These are phyloP conservation scores for Epichloe festucae DNA, from an alignment of 2,329 filamentous ascomycete species.

Conservation along the genomic window DNA sequence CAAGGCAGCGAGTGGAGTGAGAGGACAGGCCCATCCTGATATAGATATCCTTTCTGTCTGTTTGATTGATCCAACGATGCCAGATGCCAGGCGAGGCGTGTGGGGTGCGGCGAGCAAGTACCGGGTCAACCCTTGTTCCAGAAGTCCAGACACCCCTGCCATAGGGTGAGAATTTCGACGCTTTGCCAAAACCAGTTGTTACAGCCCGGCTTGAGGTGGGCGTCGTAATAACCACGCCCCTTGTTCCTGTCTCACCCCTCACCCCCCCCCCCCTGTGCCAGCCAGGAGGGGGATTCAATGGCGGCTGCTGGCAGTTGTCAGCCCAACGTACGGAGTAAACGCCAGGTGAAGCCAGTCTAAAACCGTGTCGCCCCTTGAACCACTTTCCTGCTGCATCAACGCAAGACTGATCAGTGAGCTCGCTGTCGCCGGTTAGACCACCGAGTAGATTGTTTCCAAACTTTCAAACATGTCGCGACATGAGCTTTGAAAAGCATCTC, in stretches of 20 bases:
- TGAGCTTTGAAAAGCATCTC: too few relatives aligned
- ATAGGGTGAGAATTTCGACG: neutral
- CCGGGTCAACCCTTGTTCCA: too few relatives aligned
- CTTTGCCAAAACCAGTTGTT: neutral
- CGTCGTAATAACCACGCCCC: neutral
- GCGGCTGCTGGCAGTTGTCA: neutral
- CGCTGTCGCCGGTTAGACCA: neutral
- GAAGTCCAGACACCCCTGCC: too few relatives aligned
- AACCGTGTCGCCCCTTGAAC: neutral
- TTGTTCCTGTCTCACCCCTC: neutral
- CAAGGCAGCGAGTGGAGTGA: neutral
- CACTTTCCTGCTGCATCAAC: neutral
- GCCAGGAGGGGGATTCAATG: too few relatives aligned
- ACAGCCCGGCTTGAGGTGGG: too few relatives aligned
- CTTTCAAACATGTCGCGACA: neutral
- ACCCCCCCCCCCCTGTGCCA: neutral
- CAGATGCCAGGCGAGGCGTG: neutral
- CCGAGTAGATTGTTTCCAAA: neutral
- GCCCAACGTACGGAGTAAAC: too few relatives aligned
- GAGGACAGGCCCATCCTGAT: slow-evolving; percentile 5
- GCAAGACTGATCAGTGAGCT: neutral
- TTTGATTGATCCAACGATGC: slow-evolving; percentile 1
- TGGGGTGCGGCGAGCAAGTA: neutral
- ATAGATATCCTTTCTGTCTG: slow-evolving; percentile 1
- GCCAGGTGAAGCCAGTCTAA: neutral